Conservation (phyloP, 2,329 filamentous ascomycete genomes). For the Daldinia sp. region DNA sequence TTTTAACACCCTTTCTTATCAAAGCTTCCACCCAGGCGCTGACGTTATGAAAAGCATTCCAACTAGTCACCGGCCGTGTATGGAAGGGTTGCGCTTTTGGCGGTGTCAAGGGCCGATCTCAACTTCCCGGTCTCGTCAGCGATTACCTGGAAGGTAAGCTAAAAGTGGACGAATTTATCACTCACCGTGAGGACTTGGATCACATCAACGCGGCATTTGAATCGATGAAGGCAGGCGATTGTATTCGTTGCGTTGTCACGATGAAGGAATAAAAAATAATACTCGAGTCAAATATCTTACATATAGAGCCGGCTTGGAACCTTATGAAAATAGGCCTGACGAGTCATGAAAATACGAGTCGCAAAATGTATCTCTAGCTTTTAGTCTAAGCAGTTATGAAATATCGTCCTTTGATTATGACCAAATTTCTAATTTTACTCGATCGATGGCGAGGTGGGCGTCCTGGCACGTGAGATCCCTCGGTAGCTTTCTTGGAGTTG, state of each 20-base stretch:
- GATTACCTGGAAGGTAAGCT: conserved; percentile 91
- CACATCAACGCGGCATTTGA: conserved; percentile 92
- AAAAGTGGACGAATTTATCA: conserved; percentile 99
- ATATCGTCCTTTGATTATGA: neutral
- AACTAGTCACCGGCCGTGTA: conserved; percentile 95
- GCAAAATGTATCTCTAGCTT: conserved; percentile 22
- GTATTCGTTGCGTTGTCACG: conserved; percentile 91
- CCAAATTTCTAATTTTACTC: neutral
- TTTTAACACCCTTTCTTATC: neutral
- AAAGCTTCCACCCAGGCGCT: conserved; percentile 10
- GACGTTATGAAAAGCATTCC: conserved; percentile 74
- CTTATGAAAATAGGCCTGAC: neutral
- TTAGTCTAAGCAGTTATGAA: neutral
- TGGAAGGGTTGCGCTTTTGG: conserved; percentile 99
- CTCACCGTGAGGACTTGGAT: conserved; percentile 82
- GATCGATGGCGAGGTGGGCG: neutral
- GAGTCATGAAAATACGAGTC: conserved; percentile 27
- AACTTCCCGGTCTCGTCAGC: conserved; percentile 84
- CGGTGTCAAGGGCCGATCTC: conserved; percentile 95
- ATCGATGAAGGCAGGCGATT: conserved; percentile 95
- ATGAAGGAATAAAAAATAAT: conserved; percentile 51
- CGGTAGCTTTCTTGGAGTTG: neutral
- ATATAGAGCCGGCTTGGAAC: conserved; percentile 8
- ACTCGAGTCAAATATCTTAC: conserved; percentile 5
- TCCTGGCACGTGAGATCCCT: neutral